Evolutionary conservation across 2,329 filamentous ascomycete genomes (phyloP).

Genomic region (Sporothrix humicola): DNA sequence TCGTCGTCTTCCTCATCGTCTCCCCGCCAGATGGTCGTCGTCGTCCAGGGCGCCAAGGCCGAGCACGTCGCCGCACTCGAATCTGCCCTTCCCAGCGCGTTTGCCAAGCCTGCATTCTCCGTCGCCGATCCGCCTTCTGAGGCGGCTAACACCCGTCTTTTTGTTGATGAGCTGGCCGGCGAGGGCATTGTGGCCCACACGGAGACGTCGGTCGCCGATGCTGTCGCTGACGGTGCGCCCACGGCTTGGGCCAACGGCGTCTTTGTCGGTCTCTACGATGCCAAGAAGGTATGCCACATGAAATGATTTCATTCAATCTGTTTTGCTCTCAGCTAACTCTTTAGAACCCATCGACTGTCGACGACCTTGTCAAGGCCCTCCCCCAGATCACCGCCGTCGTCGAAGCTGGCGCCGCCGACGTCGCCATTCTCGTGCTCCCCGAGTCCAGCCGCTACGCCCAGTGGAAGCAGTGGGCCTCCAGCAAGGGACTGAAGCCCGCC

Average conservation of each 20-base stretch:
- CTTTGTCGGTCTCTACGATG: slow-evolving; percentile 53
- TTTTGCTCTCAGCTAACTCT: slow-evolving; percentile 32
- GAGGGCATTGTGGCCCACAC: slow-evolving; percentile 41
- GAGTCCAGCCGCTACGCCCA: slow-evolving; percentile 49
- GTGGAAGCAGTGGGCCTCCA: slow-evolving; percentile 50
- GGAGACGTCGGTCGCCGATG: slow-evolving; percentile 48
- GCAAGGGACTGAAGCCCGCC: slow-evolving; percentile 39
- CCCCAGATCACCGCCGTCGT: slow-evolving; percentile 54
- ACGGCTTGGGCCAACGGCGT: slow-evolving; percentile 52
- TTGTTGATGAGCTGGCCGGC: slow-evolving; percentile 50
- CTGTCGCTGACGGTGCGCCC: slow-evolving; percentile 43
- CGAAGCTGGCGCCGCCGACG: slow-evolving; percentile 59
- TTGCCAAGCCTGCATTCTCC: slow-evolving; percentile 55
- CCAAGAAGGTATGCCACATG: slow-evolving; percentile 48
- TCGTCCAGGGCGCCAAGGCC: slow-evolving; percentile 62
- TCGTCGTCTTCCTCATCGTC: slow-evolving; percentile 30
- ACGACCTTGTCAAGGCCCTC: slow-evolving; percentile 53
- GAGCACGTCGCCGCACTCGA: slow-evolving; percentile 52
- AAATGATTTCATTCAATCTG: too few relatives aligned
- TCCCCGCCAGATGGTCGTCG: slow-evolving; percentile 63
- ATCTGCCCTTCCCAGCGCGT: slow-evolving; percentile 48
- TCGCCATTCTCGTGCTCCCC: slow-evolving; percentile 62
- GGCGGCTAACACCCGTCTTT: slow-evolving; percentile 51
- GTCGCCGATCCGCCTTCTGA: slow-evolving; percentile 54
- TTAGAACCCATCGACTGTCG: slow-evolving; percentile 52